phyloP scores from a whole-genome alignment of 2,329 filamentous ascomycete species.

The Aureobasidium sp. region DNA sequence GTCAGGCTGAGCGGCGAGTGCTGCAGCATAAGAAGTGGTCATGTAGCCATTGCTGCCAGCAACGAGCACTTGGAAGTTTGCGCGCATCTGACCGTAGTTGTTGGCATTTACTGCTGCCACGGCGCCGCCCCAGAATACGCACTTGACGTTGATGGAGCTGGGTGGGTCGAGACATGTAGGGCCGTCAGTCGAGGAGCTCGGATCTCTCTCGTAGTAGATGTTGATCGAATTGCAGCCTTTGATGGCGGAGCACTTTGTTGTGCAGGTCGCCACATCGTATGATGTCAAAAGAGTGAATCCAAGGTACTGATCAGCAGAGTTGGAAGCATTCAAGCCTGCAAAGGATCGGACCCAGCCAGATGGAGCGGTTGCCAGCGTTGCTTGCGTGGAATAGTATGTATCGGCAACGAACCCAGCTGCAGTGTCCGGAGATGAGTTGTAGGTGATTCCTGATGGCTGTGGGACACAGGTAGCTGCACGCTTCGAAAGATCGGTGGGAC shows the following conservation, averaged over 20 bases:
- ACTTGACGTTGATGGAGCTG: conserved; percentile 24
- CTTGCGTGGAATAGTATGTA: neutral
- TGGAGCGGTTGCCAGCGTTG: neutral
- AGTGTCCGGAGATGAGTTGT: conserved; percentile 14
- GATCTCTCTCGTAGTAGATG: conserved; percentile 18
- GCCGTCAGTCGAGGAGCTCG: neutral
- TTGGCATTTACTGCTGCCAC: conserved; percentile 20
- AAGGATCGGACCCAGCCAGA: conserved; percentile 14
- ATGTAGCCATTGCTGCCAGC: conserved; percentile 15
- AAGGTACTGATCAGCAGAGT: conserved; percentile 15
- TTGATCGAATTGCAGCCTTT: conserved; percentile 16
- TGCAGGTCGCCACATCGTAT: conserved; percentile 14
- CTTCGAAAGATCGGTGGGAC: neutral
- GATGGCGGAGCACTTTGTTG: conserved; percentile 11
- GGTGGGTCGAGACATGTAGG: conserved; percentile 18
- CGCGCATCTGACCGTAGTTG: conserved; percentile 23
- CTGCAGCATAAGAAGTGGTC: conserved; percentile 15
- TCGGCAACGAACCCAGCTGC: neutral
- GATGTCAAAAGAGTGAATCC: conserved; percentile 12
- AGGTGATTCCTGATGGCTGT: conserved; percentile 14
- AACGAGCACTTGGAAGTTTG: conserved; percentile 16
- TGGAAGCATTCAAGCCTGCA: conserved; percentile 14
- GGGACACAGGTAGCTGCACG: neutral
- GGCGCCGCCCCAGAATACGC: conserved; percentile 23
- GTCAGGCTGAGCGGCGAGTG: conserved; percentile 8